Conservation (phyloP, 2,329 filamentous ascomycete genomes). For the Scleromitrula shiraiana region DNA sequence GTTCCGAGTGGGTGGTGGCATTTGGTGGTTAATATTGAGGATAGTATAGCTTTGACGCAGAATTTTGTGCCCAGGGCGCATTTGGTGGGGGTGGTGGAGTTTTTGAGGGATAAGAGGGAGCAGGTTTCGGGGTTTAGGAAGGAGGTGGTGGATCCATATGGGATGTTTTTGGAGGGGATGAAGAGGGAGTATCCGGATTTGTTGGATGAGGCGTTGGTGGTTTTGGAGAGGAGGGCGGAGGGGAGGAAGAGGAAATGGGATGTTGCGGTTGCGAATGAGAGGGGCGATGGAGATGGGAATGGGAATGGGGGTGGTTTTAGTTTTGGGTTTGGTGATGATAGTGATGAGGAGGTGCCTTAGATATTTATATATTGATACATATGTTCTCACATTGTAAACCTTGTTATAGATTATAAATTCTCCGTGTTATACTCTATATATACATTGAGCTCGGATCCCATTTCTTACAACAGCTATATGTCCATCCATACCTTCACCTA, state of each 20-base stretch:
- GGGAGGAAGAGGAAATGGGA: slow-evolving; percentile 83
- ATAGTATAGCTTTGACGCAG: slow-evolving; percentile 83
- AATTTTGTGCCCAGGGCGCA: slow-evolving; percentile 80
- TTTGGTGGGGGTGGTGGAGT: slow-evolving; percentile 66
- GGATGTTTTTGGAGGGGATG: slow-evolving; percentile 66
- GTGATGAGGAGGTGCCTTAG: slow-evolving; percentile 38
- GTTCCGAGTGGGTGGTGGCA: slow-evolving; percentile 97
- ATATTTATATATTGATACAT: neutral
- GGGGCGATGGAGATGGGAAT: slow-evolving; percentile 33
- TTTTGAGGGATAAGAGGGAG: slow-evolving; percentile 72
- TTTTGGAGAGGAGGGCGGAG: slow-evolving; percentile 54
- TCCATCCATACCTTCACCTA: too few species aligned
- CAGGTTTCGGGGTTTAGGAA: slow-evolving; percentile 81
- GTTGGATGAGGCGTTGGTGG: slow-evolving; percentile 55
- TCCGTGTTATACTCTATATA: too few species aligned
- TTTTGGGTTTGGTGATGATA: slow-evolving; percentile 55
- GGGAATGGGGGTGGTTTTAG: slow-evolving; percentile 44
- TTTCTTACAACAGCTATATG: too few species aligned
- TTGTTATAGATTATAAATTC: too few species aligned
- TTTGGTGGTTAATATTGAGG: slow-evolving; percentile 81
- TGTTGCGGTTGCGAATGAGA: slow-evolving; percentile 52
- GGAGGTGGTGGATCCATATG: slow-evolving; percentile 63
- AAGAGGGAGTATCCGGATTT: slow-evolving; percentile 54
- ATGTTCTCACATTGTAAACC: too few species aligned
- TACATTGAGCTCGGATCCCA: too few species aligned